phyloP scores from a whole-genome alignment of 2,329 filamentous ascomycete species.

The Nemania sp. region DNA sequence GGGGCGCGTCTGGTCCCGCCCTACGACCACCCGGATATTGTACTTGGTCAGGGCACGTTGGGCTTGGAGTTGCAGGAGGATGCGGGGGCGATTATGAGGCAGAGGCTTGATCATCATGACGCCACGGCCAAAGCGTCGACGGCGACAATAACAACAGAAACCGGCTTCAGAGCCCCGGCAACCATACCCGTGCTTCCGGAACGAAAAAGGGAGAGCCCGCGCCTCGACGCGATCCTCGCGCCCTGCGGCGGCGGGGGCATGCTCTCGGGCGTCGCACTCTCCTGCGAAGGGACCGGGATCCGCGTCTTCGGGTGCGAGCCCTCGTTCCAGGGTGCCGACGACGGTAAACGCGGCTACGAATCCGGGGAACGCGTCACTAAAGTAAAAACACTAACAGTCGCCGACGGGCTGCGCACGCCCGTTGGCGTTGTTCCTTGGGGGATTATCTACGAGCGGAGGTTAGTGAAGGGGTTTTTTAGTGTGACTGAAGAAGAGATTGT shows the following conservation, averaged over 20 bases:
- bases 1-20: constrained; percentile 82
- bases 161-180: constrained; percentile 18
- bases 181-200: constrained; percentile 13
- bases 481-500: constrained; percentile 84
- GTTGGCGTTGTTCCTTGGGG: constrained; percentile 76
- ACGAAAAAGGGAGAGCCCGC: constrained; percentile 29
- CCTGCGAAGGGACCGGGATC: constrained; percentile 70
- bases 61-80: constrained; percentile 82
- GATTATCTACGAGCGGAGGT: constrained; percentile 71
- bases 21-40: constrained; percentile 89
- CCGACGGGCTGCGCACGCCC: constrained; percentile 85
- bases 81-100: constrained; percentile 61
- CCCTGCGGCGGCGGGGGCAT: constrained; percentile 89
- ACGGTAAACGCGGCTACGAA: constrained; percentile 72
- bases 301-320: constrained; percentile 88
- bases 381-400: constrained; percentile 80
- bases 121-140: not conserved
- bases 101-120: too few species aligned
- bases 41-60: constrained; percentile 90
- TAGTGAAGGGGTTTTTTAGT: constrained; percentile 70
- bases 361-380: constrained; percentile 63
- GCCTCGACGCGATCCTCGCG: constrained; percentile 73
- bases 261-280: constrained; percentile 80
- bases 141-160: not conserved
- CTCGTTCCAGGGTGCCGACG: constrained; percentile 79